A percentile compares a stretch with the other conserved stretches of the same genome.
phyloP scores from a whole-genome alignment of 2,329 filamentous ascomycete species.

The Ophiobolus disseminans region DNA sequence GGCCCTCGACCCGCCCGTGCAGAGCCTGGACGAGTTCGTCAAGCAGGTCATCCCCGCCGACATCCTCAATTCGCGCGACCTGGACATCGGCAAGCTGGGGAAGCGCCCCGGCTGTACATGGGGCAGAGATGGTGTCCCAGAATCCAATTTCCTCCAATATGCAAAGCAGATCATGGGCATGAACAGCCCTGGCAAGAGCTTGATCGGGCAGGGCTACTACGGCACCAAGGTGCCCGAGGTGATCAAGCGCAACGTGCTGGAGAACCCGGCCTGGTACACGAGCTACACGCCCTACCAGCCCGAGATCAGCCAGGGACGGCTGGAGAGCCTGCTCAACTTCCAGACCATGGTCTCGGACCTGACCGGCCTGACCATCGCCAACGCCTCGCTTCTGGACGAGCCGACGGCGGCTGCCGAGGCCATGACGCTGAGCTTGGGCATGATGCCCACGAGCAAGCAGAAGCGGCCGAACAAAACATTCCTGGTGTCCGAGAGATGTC shows the following conservation, averaged over 20 bases:
- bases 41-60: constrained; percentile 81
- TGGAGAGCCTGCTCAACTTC: constrained; percentile 93
- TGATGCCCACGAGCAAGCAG: constrained; percentile 72
- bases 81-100: constrained; percentile 58
- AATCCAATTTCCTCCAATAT: constrained; percentile 64
- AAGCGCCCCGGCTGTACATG: constrained; percentile 53
- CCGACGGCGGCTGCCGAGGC: constrained; percentile 92
- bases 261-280: constrained; percentile 96
- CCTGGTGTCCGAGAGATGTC: constrained; percentile 81
- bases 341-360: constrained; percentile 92
- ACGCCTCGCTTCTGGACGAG: constrained; percentile 90
- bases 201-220: constrained; percentile 89
- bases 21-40: constrained; percentile 81
- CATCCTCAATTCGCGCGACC: constrained; percentile 72
- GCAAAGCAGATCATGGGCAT: constrained; percentile 64
- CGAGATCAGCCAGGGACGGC: constrained; percentile 92
- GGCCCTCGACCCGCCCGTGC: constrained; percentile 74
- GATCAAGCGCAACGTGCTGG: constrained; percentile 89
- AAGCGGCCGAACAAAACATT: constrained; percentile 80
- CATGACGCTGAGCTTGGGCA: constrained; percentile 89
- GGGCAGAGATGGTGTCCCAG: constrained; percentile 53
- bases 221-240: constrained; percentile 85
- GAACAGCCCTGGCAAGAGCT: constrained; percentile 70
- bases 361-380: constrained; percentile 84
- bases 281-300: constrained; percentile 98